Base-by-base conservation (phyloP, 352 stramenopile species). In the Pythium oligandrum region DNA sequence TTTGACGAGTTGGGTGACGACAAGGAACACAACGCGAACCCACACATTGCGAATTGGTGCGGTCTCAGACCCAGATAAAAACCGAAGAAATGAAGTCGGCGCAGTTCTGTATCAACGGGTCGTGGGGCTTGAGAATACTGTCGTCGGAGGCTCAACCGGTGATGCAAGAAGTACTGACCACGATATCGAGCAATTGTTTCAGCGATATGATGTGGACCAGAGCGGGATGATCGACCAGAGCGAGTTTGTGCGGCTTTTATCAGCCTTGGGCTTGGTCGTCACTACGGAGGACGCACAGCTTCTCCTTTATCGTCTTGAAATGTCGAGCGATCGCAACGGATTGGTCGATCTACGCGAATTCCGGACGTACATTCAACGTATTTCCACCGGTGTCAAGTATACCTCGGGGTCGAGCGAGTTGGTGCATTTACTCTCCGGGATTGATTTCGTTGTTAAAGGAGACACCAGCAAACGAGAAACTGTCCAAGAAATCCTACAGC, bases 181-280 rank as follows among this genome's bases (percentile, higher is more conserved):
- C 17, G 17, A 26, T 26, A 61, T 66, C 30, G 63, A 80, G 4
- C 69, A 76, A 33, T 40, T 90, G 0, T 87, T 88, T 55, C 62
- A 75, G 37, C 61, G 69, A 5, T 82, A 84, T 40, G 77, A 87
- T 52, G 48, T 44, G 1, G 77, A 88, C 31, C 54, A 48, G 35
- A 88, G 71, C 45, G 80, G 75, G 10, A 63, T 65, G 34, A 85
- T 90, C 11, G 80, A 90, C 7, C 49, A 63, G 5, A 53, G 61
- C 17, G 80, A 90, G 53, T 90, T 90, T 49, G 38, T 56, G 0
- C 39, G 66, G 0, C 59, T 88, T 10, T 48, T 87, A 2, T 40
- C 53, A 2, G 35, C 60, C 0, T 53, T 90, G 3, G 80, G 80
- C 9, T 60, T 90, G n/a, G 59, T 72, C 5, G 45, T 84, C 4